These are phyloP conservation scores for Podospora conica DNA, from an alignment of 495 filamentous ascomycete species.

Conservation along the genomic window DNA sequence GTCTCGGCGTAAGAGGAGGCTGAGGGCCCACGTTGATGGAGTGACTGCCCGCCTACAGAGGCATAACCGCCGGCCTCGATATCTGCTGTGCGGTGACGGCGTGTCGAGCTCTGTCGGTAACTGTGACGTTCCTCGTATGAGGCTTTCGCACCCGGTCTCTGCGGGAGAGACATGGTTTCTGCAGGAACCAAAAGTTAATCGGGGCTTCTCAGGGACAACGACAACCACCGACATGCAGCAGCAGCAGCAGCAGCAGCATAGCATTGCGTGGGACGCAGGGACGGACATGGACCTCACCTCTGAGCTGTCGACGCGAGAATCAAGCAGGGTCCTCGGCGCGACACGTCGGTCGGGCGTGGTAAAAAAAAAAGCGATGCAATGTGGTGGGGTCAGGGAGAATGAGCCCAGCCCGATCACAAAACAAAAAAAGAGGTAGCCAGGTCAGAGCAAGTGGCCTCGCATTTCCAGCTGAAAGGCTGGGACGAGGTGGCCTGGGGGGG, in stretches of 20 bases:
- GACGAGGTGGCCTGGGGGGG: slow-evolving; percentile 15
- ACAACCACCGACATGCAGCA: neutral
- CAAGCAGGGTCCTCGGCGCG: neutral
- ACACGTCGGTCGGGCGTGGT: neutral
- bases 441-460: neutral
- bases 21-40: slow-evolving; percentile 46
- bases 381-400: neutral
- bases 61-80: slow-evolving; percentile 54
- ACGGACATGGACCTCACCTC: neutral
- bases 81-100: slow-evolving; percentile 57
- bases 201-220: neutral
- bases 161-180: slow-evolving; percentile 60
- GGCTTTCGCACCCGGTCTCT: slow-evolving; percentile 56
- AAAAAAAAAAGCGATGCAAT: neutral
- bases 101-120: slow-evolving; percentile 63
- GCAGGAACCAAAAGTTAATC: slow-evolving; percentile 13
- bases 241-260: no score
- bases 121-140: slow-evolving; percentile 51
- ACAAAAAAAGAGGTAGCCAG: neutral
- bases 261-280: neutral
- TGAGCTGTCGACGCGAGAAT: neutral
- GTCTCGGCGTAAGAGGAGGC: slow-evolving; percentile 46
- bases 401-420: neutral
- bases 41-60: slow-evolving; percentile 30
- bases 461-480: neutral